Conservation (phyloP, 345 rosid species). For the Nasturtium officinale region DNA sequence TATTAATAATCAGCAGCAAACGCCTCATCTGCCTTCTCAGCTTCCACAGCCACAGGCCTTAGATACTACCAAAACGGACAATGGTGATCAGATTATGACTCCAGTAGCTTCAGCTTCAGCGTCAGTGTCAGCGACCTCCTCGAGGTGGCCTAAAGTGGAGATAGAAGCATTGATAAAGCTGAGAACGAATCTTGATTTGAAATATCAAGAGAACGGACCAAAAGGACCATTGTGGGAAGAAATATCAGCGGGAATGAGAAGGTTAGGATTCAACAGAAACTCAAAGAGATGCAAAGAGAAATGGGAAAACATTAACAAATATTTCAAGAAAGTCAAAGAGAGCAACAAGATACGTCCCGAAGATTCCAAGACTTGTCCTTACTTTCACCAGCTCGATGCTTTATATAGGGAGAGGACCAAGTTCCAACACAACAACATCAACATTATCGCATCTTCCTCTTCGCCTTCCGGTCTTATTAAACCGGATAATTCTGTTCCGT, state of each 20-base stretch:
- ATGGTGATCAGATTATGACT: slow-evolving; percentile 41
- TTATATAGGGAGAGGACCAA: slow-evolving; percentile 58
- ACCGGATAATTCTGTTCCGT: slow-evolving; percentile 54
- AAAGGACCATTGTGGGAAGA: slow-evolving; percentile 83
- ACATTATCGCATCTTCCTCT: slow-evolving; percentile 26
- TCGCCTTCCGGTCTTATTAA: slow-evolving; percentile 42
- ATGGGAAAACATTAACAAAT: slow-evolving; percentile 85
- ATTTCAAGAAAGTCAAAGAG: slow-evolving; percentile 81
- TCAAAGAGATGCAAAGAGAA: slow-evolving; percentile 82
- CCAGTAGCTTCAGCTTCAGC: slow-evolving; percentile 1
- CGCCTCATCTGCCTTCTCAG: slow-evolving; percentile 21
- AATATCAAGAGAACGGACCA: slow-evolving; percentile 60
- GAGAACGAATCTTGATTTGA: slow-evolving; percentile 49
- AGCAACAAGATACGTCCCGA: slow-evolving; percentile 73
- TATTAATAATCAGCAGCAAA: background rate
- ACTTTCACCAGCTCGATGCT: slow-evolving; percentile 73
- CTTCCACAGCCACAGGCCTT: background rate
- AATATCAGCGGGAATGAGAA: slow-evolving; percentile 62
- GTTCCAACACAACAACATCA: slow-evolving; percentile 23
- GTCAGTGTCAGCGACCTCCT: slow-evolving; percentile 42
- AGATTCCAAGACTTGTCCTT: slow-evolving; percentile 82
- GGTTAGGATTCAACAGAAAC: slow-evolving; percentile 66
- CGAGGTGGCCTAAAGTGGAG: slow-evolving; percentile 61
- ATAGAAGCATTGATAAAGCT: slow-evolving; percentile 53
- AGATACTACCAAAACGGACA: slow-evolving; percentile 37